Base-by-base conservation (phyloP, 352 stramenopile genomes). In the Globisporangium barbulae region DNA sequence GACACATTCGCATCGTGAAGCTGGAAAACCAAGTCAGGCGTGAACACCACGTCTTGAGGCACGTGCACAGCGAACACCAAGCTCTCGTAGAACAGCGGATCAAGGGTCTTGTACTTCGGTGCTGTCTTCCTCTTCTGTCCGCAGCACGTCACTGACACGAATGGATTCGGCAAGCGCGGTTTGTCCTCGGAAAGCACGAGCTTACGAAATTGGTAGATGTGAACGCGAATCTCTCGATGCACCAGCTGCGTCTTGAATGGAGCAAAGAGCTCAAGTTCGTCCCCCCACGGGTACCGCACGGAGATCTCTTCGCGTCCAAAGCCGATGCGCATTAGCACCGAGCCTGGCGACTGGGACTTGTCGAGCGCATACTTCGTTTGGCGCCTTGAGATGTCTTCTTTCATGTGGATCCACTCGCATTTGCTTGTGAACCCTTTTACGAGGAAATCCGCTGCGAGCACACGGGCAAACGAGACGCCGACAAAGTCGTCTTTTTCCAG, bases 1-100 rank as follows among this genome's bases (percentile, higher is more conserved):
- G 68, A 84, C 5, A 71, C 70, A 22, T 71, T 76, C 0, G 73
- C 67, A 55, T 96, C 85, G 39, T 89, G 78, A 0, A 97, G 67
- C 61, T 90, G 74, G 12, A 97, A 33, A 0, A 94, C 63, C 5
- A 97, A 67, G 35, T 96, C 79, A 0, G 88, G 88, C 0, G 75
- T 81, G 58, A 83, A 96, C 1, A 65, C 56, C 0, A 79, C 41
- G 8, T 93, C 70, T 5, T 77, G 74, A 1, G 90, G 77, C 5
- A 90, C 66, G 42, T 79, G 69, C 8, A 69, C 54, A 0, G 78
- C 56, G 22, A 97, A 93, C 2, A 88, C 70, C 1, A 92, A 59
- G 0, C 86, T 89, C 44, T 94, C 83, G 63, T 96, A 96, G 57
- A 87, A 97, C 0, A 94, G 70, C 9, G 90, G 90, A 2, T 91